Evolutionary conservation across 2,329 filamentous ascomycete species (phyloP).

Genomic region (Neofusicoccum parvum): DNA sequence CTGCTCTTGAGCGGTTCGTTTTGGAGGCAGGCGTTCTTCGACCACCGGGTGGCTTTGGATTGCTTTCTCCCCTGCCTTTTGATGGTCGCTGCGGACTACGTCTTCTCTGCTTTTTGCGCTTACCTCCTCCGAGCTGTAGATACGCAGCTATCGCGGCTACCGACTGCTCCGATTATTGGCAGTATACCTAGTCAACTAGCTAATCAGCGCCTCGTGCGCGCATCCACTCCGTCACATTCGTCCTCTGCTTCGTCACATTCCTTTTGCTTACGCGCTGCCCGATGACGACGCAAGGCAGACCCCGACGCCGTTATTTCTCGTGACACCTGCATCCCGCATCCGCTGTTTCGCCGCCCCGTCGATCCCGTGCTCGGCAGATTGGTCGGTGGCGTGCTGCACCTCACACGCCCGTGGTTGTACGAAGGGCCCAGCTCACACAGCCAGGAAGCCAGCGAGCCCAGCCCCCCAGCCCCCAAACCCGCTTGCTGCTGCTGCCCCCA

Average conservation of each 20-base stretch:
- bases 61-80: constrained; percentile 8
- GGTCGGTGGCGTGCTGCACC: constrained; percentile 4
- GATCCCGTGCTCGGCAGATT: constrained; percentile 10
- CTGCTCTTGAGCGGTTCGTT: constrained; percentile 21
- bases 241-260: constrained; percentile 7
- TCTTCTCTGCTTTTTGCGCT: constrained; percentile 2
- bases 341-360: constrained; percentile 17
- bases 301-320: constrained; percentile 8
- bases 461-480: neutral
- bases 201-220: constrained; percentile 1
- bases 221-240: neutral
- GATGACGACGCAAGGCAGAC: constrained; percentile 11
- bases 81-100: constrained; percentile 3
- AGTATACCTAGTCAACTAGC: constrained; percentile 16
- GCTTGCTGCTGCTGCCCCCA: neutral
- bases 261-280: constrained; percentile 7
- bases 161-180: constrained; percentile 13
- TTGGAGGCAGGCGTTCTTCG: constrained; percentile 17
- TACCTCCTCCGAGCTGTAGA: constrained; percentile 14
- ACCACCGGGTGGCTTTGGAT: constrained; percentile 20
- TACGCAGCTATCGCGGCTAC: constrained; percentile 4
- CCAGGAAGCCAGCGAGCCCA: neutral
- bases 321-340: constrained; percentile 7
- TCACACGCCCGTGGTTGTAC: constrained; percentile 7
- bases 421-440: neutral